Evolutionary conservation across 1,139 yeast genomes (phyloP).

Genomic region (Taphrina confusa): DNA sequence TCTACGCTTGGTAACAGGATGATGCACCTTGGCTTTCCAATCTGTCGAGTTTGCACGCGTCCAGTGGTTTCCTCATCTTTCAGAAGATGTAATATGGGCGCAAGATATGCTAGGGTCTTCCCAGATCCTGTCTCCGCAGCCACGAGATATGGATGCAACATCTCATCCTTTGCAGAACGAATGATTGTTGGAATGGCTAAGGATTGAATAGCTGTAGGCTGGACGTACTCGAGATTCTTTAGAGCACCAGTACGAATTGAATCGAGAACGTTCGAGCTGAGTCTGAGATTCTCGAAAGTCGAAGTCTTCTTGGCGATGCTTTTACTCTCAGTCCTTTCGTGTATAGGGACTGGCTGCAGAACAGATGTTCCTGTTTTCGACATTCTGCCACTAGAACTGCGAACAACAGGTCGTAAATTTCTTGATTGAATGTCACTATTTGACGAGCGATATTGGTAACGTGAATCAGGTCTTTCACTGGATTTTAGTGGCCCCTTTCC

Average conservation of each 20-base stretch:
- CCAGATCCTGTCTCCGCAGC: constrained; percentile 99
- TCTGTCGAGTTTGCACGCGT: constrained; percentile 40
- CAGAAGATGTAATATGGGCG: constrained; percentile 69
- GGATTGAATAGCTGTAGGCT: constrained; percentile 66
- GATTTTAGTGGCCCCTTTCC: neutral
- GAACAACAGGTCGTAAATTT: neutral
- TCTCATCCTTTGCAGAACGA: constrained; percentile 45
- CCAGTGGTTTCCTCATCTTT: constrained; percentile 45
- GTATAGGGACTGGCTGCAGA: constrained; percentile 9
- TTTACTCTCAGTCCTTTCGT: constrained; percentile 22
- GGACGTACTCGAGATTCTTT: constrained; percentile 43
- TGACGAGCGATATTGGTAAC: no score
- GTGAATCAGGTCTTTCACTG: neutral
- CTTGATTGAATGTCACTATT: no score
- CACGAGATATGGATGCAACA: constrained; percentile 62
- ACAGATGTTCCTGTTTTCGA: constrained; percentile 29
- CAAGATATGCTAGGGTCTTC: constrained; percentile 86
- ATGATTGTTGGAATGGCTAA: constrained; percentile 53
- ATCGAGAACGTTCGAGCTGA: constrained; percentile 66
- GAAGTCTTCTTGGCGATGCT: constrained; percentile 13
- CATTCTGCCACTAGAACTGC: constrained; percentile 19
- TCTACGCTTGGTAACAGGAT: constrained; percentile 87
- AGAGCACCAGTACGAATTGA: constrained; percentile 63
- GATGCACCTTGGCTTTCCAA: constrained; percentile 57
- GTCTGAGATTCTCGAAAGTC: constrained; percentile 61